phyloP scores from a whole-genome alignment of 2,329 filamentous ascomycete genomes.

The Aspergillus tanneri region DNA sequence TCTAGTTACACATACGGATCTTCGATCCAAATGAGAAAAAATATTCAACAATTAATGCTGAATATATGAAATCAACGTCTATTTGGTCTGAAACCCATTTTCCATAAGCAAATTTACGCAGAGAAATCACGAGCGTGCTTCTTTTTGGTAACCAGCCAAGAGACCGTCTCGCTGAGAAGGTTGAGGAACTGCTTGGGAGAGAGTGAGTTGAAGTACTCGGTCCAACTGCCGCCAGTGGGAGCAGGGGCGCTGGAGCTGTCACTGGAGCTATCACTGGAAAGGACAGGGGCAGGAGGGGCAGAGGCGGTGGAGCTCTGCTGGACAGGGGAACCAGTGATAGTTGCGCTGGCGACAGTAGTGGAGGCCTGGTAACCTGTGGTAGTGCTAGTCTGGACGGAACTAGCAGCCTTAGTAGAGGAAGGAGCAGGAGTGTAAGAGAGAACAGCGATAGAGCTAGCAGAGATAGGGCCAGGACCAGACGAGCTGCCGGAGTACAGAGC shows the following conservation, averaged over 20 bases:
- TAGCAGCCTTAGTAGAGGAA: slow-evolving; percentile 15
- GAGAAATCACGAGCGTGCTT: slow-evolving; percentile 32
- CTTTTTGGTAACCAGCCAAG: slow-evolving; percentile 35
- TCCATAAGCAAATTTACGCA: slow-evolving; percentile 18
- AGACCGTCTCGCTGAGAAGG: slow-evolving; percentile 30
- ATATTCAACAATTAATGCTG: slow-evolving; percentile 10
- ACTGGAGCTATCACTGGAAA: slow-evolving; percentile 13
- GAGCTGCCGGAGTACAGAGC: slow-evolving; percentile 31
- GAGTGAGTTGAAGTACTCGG: slow-evolving; percentile 33
- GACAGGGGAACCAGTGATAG: slow-evolving; percentile 24
- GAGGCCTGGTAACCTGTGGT: slow-evolving; percentile 24
- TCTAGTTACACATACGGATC: slow-evolving; percentile 23
- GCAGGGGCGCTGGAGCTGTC: slow-evolving; percentile 8
- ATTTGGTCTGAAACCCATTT: slow-evolving; percentile 11
- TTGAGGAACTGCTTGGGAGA: slow-evolving; percentile 32
- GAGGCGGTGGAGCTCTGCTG: slow-evolving; percentile 19
- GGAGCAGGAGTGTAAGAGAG: slow-evolving; percentile 12
- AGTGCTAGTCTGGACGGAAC: slow-evolving; percentile 21
- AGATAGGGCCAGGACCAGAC: slow-evolving; percentile 21
- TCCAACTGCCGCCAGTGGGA: slow-evolving; percentile 20
- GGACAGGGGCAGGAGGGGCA: slow-evolving; percentile 10
- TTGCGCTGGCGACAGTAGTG: slow-evolving; percentile 21
- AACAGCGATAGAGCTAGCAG: slow-evolving; percentile 13
- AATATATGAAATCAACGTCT: slow-evolving; percentile 12
- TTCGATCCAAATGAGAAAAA: slow-evolving; percentile 16